Percentiles rank a stretch among this genome's conserved stretches.
These are phyloP conservation scores for Aegilops sharonensis DNA, from an alignment of 176 grass and related monocot genomes.

Conservation along the genomic window DNA sequence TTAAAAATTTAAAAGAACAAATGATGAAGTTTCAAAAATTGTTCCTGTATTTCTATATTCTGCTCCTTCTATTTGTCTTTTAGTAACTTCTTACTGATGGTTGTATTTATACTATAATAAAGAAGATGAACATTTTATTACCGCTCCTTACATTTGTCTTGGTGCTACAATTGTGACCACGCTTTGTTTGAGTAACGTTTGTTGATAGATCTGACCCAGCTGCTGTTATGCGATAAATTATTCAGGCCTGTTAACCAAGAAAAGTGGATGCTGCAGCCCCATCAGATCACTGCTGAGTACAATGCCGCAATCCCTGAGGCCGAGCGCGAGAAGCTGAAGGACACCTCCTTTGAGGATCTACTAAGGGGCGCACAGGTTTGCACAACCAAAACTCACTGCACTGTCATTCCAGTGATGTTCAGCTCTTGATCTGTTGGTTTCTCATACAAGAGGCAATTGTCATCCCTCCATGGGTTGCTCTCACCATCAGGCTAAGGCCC, in stretches of 20 bases:
- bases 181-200: background rate
- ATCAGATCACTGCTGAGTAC: constrained; percentile 87
- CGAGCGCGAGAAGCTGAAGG: constrained; percentile 89
- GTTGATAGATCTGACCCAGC: background rate
- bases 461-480: constrained; percentile 85
- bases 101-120: background rate
- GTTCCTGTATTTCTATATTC: background rate
- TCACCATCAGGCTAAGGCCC: constrained; percentile 83
- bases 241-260: constrained; percentile 72
- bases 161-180: background rate
- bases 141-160: background rate
- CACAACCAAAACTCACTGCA: background rate
- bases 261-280: constrained; percentile 91
- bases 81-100: background rate
- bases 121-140: background rate
- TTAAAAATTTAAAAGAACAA: background rate
- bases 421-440: background rate
- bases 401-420: background rate
- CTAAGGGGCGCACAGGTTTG: constrained; percentile 78
- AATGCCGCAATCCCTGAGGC: constrained; percentile 63
- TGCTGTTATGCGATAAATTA: background rate
- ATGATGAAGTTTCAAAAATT: background rate
- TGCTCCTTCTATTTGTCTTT: background rate
- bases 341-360: constrained; percentile 89
- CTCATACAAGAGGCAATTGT: constrained; percentile 78